Evolutionary conservation across 768 basidiomycete genomes (phyloP), one percentile per base, ranked within the genome.

Genomic region (Hypholoma fasciculare): DNA sequence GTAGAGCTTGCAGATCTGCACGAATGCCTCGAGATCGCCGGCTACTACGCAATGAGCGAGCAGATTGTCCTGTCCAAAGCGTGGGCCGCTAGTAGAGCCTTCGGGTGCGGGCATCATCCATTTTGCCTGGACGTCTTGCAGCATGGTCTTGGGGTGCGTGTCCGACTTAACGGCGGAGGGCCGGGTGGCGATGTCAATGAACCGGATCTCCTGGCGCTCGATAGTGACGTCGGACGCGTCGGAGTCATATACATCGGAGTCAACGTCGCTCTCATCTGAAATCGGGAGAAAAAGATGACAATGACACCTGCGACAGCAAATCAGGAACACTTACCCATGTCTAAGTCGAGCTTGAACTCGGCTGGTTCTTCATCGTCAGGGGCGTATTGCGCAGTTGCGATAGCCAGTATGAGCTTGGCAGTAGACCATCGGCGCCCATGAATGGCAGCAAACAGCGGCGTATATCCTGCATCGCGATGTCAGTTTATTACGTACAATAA

Each of bases 361-460:
- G 68, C 49, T 58, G 69, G 68, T 5, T 71, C 69, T 3, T 74
- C 63, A 7, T 78, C 71, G 0, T 73, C 66, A 3, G 76, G 70
- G 17, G 78, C 72, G 59, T 83, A 82, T 65, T 88, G 86, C 11
- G 84, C 80, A 1, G 70, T 69, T 4, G 83, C 78, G 59, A 86
- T 85, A 1, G 82, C 80, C 20, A 87, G 64, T n/a, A 88, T 75
- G 6, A 86, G 69, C n/a, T 77, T 79, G 0, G 83, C 85, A 0
- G 84, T 83, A 5, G 76, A 72, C 85, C 85, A 88, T 17, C 74
- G 78, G 7, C 82, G 75, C 13, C 75, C 77, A 26, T 67, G 66
- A 12, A 85, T 59, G 0, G 85, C 85, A 17, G 82, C 78, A 53
- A 71, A 78, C 9, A 85, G 71, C 0, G 85, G 82, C 0, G 80